Percentiles rank a stretch among this genome's conserved stretches.
Evolutionary conservation across 495 filamentous ascomycete genomes (phyloP).

Genomic region (Neurospora sp.): DNA sequence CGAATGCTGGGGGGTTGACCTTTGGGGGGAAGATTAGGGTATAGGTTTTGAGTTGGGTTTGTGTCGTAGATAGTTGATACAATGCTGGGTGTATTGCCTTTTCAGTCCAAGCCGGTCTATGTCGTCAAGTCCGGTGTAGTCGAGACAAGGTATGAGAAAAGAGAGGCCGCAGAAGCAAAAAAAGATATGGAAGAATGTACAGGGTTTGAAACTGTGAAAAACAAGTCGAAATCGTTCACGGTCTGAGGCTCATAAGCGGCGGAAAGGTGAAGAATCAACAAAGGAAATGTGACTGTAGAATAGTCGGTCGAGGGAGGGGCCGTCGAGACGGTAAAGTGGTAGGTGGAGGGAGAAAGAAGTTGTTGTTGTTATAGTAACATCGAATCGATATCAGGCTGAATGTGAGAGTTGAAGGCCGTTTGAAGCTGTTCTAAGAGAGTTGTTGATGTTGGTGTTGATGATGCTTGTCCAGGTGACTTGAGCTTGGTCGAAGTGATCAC

Average conservation of each 20-base stretch:
- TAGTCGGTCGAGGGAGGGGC: slow-evolving; percentile 35
- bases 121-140: slow-evolving; percentile 21
- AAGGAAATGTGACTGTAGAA: slow-evolving; percentile 34
- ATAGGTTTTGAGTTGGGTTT: slow-evolving; percentile 5
- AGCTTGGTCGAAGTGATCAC: background rate
- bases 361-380: slow-evolving; percentile 62
- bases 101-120: slow-evolving; percentile 31
- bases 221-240: slow-evolving; percentile 48
- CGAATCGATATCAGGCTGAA: slow-evolving; percentile 38
- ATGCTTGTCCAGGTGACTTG: background rate
- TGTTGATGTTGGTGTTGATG: slow-evolving; percentile 1
- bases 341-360: slow-evolving; percentile 34
- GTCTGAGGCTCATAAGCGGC: slow-evolving; percentile 59
- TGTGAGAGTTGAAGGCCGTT: slow-evolving; percentile 31
- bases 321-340: slow-evolving; percentile 33
- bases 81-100: slow-evolving; percentile 16
- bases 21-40: slow-evolving; percentile 19
- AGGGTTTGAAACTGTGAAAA: slow-evolving; percentile 32
- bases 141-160: slow-evolving; percentile 13
- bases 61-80: slow-evolving; percentile 24
- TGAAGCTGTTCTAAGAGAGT: slow-evolving; percentile 13
- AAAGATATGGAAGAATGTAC: slow-evolving; percentile 28
- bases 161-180: slow-evolving; percentile 15
- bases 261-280: slow-evolving; percentile 44
- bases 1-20: slow-evolving; percentile 20